A percentile compares a stretch with the other conserved stretches of the same genome.
Evolutionary conservation across 768 basidiomycete genomes (phyloP).

Genomic region (Lactifluus volemus): DNA sequence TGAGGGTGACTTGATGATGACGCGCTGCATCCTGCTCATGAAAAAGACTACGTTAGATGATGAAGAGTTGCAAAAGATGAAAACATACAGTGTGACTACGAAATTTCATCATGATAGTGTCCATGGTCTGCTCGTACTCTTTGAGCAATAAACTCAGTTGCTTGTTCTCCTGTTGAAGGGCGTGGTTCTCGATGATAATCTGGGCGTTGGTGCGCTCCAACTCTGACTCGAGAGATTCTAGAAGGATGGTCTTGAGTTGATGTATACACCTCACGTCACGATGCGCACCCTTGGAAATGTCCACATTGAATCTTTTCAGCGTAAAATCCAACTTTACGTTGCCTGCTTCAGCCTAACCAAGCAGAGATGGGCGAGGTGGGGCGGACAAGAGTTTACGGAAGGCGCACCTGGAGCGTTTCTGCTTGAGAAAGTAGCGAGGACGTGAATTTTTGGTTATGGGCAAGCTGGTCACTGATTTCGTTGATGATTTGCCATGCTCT

Average conservation of each 20-base stretch:
- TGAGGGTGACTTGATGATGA: conserved; percentile 79
- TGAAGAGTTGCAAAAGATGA: conserved; percentile 2
- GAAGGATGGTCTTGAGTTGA: not conserved
- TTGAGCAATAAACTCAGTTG: conserved; percentile 82
- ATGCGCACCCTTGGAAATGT: conserved; percentile 32
- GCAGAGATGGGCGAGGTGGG: not conserved
- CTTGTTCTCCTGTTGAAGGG: conserved; percentile 88
- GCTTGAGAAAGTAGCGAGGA: conserved; percentile 35
- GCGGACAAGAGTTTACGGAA: not conserved
- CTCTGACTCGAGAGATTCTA: conserved; percentile 90
- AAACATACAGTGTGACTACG: conserved; percentile 76
- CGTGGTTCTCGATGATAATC: conserved; percentile 89
- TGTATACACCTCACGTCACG: not conserved
- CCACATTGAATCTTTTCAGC: conserved; percentile 37
- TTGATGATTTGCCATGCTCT: conserved; percentile 21
- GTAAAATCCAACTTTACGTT: conserved; percentile 32
- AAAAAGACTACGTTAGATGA: not conserved
- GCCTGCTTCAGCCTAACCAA: conserved; percentile 16
- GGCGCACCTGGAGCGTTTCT: conserved; percentile 35
- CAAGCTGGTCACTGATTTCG: conserved; percentile 35
- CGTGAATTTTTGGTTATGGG: conserved; percentile 36
- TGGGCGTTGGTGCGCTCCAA: conserved; percentile 85
- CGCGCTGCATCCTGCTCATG: conserved; percentile 72
- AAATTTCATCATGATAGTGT: conserved; percentile 96
- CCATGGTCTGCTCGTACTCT: conserved; percentile 92